A percentile compares a stretch with the other conserved stretches of the same genome.
These are phyloP conservation scores for Metarhizium album DNA, from an alignment of 2,329 filamentous ascomycete genomes.

Conservation along the genomic window DNA sequence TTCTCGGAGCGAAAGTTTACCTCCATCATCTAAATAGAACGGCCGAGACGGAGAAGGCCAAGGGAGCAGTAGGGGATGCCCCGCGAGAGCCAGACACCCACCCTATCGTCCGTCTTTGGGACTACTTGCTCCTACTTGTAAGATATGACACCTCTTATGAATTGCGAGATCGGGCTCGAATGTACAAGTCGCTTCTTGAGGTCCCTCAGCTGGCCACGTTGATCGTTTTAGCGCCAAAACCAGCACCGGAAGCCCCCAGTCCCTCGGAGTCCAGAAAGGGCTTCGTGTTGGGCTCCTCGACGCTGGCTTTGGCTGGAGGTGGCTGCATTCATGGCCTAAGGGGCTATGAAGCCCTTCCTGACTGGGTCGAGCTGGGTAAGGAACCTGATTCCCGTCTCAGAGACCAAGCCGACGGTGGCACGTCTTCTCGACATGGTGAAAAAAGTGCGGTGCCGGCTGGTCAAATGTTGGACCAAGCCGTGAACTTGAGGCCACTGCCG, in stretches of 20 bases:
- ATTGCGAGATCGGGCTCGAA: constrained; percentile 77
- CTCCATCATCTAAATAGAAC: constrained; percentile 71
- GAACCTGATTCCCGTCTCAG: constrained; percentile 71
- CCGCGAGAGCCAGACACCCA: constrained; percentile 34
- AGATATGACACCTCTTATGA: constrained; percentile 94
- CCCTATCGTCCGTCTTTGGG: constrained; percentile 68
- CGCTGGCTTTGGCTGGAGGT: constrained; percentile 70
- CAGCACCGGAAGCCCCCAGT: constrained; percentile 79
- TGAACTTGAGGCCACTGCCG: constrained; percentile 26
- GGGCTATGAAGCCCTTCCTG: constrained; percentile 70
- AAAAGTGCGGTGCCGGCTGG: constrained; percentile 42
- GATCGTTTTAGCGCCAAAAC: constrained; percentile 87
- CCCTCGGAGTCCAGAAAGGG: constrained; percentile 75
- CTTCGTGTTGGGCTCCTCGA: constrained; percentile 72
- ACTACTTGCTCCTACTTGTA: constrained; percentile 72
- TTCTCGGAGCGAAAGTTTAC: constrained; percentile 94
- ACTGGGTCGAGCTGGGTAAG: constrained; percentile 70
- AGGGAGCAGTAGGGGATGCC: constrained; percentile 21
- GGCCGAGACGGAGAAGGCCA: constrained; percentile 29
- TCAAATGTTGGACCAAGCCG: constrained; percentile 49
- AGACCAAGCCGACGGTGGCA: constrained; percentile 37
- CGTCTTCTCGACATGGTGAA: constrained; percentile 21
- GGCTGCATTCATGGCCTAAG: constrained; percentile 61
- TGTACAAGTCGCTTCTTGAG: constrained; percentile 76
- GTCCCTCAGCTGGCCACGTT: constrained; percentile 82